Base-by-base conservation (phyloP, 495 filamentous ascomycete species). In the Amorphotheca resinae region DNA sequence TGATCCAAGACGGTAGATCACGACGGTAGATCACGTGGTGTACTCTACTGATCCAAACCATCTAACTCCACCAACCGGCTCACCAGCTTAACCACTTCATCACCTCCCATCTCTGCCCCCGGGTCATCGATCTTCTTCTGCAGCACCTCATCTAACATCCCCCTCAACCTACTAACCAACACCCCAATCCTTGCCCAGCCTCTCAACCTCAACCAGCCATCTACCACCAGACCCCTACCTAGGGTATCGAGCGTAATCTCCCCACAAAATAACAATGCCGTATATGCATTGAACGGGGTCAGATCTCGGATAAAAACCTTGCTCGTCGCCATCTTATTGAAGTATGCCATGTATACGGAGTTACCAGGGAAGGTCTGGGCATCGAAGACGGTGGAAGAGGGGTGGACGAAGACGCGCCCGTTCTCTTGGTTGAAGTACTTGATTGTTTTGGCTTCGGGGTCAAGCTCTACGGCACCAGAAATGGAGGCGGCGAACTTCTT, bases 131-230 rank as follows among this genome's bases (percentile, higher is more conserved):
- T 75, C 55, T 83, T 84, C 38, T 66, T 59, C 46, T 79, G 78
- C 46, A 98, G 72, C 28, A 91, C 67, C 52, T 77, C 73, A 58
- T 98, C 93, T 11, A 98, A 67, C 78, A 96, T 82, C 36, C 74
- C 78, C 44, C 93, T 68, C 38, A 98, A 60, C 38, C 87, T 69
- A 11, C 80, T 83, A 9, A 95, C 82, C 41, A 98, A 61, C 5
- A 94, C 89, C 9, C 91, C 91, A 41, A 98, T 88, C 16, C 93
- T 68, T 2, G 93, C 93, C 91, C 93, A 96, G 2, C 91, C 91
- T 5, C 87, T 73, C 17, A 96, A 64, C 22, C 84, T 70, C 26
- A 96, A 60, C 93, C 93, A 95, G 31, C 85, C 87, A 63, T 96
- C 93, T 4, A 98, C 85, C 11, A 95, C 64, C 2, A 98, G 64